phyloP scores from a whole-genome alignment of 768 basidiomycete species.

The Rhizopogon vesiculosus region DNA sequence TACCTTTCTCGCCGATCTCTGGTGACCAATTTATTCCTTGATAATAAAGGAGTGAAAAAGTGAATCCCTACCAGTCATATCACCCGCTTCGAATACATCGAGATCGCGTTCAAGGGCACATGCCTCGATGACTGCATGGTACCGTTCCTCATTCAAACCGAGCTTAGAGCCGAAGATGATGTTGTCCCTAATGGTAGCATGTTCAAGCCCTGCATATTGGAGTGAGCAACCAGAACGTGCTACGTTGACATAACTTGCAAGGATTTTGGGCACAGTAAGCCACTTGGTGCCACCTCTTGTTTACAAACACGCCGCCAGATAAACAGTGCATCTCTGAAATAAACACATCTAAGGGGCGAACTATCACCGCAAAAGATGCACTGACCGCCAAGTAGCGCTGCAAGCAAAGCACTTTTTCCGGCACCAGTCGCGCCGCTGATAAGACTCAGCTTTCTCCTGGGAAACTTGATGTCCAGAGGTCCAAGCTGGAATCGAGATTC shows the following conservation, averaged over 20 bases:
- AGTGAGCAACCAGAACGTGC: slow-evolving; percentile 19
- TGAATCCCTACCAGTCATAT: slow-evolving; percentile 55
- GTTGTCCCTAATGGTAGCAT: slow-evolving; percentile 78
- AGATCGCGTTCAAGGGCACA: slow-evolving; percentile 75
- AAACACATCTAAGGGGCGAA: neutral
- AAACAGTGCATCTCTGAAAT: slow-evolving; percentile 54
- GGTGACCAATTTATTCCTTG: neutral
- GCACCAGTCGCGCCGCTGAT: slow-evolving; percentile 65
- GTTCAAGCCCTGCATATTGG: slow-evolving; percentile 57
- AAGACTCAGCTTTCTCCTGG: slow-evolving; percentile 50
- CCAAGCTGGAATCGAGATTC: slow-evolving; percentile 49
- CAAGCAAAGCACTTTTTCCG: slow-evolving; percentile 63
- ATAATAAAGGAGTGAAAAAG: neutral
- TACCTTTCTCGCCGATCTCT: slow-evolving; percentile 74
- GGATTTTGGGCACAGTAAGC: slow-evolving; percentile 69
- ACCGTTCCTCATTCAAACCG: slow-evolving; percentile 59
- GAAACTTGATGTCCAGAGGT: slow-evolving; percentile 54
- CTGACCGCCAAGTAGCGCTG: slow-evolving; percentile 64
- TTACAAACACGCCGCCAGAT: slow-evolving; percentile 47
- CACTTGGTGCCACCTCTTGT: slow-evolving; percentile 54
- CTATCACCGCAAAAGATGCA: slow-evolving; percentile 4
- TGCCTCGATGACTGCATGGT: slow-evolving; percentile 62
- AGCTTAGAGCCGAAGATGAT: slow-evolving; percentile 66
- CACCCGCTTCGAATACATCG: slow-evolving; percentile 67
- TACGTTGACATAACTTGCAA: slow-evolving; percentile 32